Evolutionary conservation across 805 yeast genomes (phyloP), one percentile per base, ranked within the genome.

Genomic region (Yarrowia sp.): DNA sequence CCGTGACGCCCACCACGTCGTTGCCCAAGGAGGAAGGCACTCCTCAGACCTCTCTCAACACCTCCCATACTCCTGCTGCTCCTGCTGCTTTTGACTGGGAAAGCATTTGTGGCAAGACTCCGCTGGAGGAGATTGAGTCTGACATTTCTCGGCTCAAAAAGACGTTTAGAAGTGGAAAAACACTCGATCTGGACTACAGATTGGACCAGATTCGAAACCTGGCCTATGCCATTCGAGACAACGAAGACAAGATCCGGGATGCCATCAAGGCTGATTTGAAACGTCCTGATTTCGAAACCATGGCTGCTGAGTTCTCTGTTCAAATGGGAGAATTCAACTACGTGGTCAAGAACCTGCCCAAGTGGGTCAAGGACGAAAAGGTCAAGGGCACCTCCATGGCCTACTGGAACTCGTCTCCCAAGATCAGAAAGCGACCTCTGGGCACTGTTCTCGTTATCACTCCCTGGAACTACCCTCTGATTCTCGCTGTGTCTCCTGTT

Each of bases 381-480:
- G 61, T 66, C 12, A 64, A 65, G 59, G 36, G 54, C n/a, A 44
- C 66, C n/a, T 64, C 62, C 16, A 17, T 70, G 33, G 52, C 43
- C 30, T 66, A 48, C 43, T 69, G 72, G 52, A 64, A 69, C 26
- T 61, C 73, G 10, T 26, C 63, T 22, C 73, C 74, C 6, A 71
- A 70, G 30, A 51, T 74, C 38, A 63, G 69, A 49, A 71, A 69
- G 62, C 71, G 71, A 43, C 80, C 80, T 7, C 70, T 70, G 43
- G 98, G 97, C 7, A 81, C 83, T 2, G 87, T 88, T 3, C 79
- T 91, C 65, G 79, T 92, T 58, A 84, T 92, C 54, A 77, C 87
- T 3, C 92, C 96, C 0, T 90, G 87, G 81, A 90, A 90, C 75
- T 90, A 85, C 73, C 96, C 98, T 0, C 72, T 89, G 40, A 65